These are phyloP conservation scores for Colletotrichum eremochloae DNA, from an alignment of 2,329 filamentous ascomycete genomes.

Conservation along the genomic window DNA sequence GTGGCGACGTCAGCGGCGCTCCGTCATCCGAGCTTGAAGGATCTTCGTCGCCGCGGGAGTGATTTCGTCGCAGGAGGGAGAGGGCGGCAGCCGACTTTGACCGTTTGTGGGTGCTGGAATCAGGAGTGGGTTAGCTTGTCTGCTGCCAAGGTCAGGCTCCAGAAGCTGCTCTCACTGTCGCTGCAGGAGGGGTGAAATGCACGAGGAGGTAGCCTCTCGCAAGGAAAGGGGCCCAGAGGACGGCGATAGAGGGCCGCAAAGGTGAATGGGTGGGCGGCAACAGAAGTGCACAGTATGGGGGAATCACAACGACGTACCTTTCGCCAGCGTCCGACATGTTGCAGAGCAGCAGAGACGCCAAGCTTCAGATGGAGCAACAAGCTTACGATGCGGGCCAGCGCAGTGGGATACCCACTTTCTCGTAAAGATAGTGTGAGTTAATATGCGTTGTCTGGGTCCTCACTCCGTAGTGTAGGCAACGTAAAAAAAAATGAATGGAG, in stretches of 20 bases:
- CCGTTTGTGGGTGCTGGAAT: constrained; percentile 61
- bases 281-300: constrained; percentile 14
- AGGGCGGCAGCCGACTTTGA: constrained; percentile 67
- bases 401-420: constrained; percentile 34
- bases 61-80: constrained; percentile 67
- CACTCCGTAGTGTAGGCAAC: constrained; percentile 16
- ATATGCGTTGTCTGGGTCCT: constrained; percentile 23
- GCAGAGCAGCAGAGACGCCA: constrained; percentile 29
- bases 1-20: constrained; percentile 51
- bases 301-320: constrained; percentile 48
- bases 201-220: constrained; percentile 31
- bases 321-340: constrained; percentile 55
- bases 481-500: constrained; percentile 27
- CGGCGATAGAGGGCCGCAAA: not conserved
- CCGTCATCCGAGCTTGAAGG: constrained; percentile 64
- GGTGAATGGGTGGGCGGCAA: constrained; percentile 14
- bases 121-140: constrained; percentile 36
- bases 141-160: constrained; percentile 24
- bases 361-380: constrained; percentile 19
- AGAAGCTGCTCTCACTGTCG: constrained; percentile 19
- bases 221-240: constrained; percentile 25
- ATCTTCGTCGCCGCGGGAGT: constrained; percentile 65
- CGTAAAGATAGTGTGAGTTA: constrained; percentile 40
- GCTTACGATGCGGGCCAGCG: constrained; percentile 30
- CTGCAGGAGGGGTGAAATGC: constrained; percentile 15